phyloP scores from a whole-genome alignment of 768 basidiomycete species.

The Russula virescens region DNA sequence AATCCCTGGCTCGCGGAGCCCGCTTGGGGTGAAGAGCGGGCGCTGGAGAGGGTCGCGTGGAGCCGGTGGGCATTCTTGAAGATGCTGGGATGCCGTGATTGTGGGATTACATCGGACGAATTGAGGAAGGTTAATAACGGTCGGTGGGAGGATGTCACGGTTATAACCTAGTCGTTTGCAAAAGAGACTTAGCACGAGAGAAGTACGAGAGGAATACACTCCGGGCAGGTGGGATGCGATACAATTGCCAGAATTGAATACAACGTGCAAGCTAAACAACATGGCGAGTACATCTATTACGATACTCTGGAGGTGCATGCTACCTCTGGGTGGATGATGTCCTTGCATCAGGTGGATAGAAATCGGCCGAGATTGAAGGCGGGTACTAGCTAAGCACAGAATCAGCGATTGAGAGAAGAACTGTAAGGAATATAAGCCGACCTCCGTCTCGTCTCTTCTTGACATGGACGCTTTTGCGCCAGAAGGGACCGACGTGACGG shows the following conservation, averaged over 20 bases:
- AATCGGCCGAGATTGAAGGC: constrained; percentile 14
- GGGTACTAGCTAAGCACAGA: constrained; percentile 7
- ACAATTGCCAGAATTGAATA: constrained; percentile 14
- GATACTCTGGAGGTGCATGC: constrained; percentile 1
- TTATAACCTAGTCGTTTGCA: constrained; percentile 35
- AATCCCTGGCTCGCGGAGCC: constrained; percentile 42
- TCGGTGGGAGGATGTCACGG: constrained; percentile 58
- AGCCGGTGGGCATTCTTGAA: constrained; percentile 45
- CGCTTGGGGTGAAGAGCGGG: constrained; percentile 31
- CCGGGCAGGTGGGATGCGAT: neutral
- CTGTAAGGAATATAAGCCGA: neutral
- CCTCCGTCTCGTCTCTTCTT: constrained; percentile 15
- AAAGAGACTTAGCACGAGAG: no score
- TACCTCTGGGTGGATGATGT: neutral
- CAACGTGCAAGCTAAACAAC: constrained; percentile 20
- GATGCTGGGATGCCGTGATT: constrained; percentile 53
- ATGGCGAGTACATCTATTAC: constrained; percentile 5
- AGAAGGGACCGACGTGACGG: neutral
- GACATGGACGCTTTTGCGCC: constrained; percentile 4
- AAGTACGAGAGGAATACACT: neutral
- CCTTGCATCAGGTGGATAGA: constrained; percentile 8
- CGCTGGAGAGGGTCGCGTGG: constrained; percentile 55
- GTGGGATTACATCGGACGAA: constrained; percentile 41
- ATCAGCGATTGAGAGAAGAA: neutral
- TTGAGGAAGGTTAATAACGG: constrained; percentile 47